Conservation (phyloP, 2,329 filamentous ascomycete genomes). For the Pseudopithomyces chartarum region DNA sequence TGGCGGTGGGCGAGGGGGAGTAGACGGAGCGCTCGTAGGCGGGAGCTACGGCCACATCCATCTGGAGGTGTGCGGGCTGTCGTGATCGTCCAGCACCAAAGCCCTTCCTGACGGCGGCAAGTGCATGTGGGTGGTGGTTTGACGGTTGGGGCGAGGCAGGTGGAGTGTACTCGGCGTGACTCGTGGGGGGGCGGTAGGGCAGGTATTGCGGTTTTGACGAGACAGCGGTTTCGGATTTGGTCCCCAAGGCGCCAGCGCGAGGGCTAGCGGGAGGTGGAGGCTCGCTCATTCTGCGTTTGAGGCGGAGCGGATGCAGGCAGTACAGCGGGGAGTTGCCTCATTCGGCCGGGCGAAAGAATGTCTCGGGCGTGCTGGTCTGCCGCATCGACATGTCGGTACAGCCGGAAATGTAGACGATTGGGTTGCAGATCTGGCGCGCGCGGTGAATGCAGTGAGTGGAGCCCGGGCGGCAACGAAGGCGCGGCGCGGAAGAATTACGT, state of each 20-base stretch:
- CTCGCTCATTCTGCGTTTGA: constrained; percentile 35
- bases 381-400: constrained; percentile 33
- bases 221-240: constrained; percentile 16
- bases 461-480: constrained; percentile 1
- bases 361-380: constrained; percentile 22
- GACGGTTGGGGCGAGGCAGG: constrained; percentile 36
- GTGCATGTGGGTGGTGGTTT: constrained; percentile 22
- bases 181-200: constrained; percentile 25
- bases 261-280: constrained; percentile 24
- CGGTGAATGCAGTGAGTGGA: background rate
- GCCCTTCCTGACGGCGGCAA: constrained; percentile 22
- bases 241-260: constrained; percentile 11
- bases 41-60: constrained; percentile 28
- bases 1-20: constrained; percentile 36
- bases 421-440: background rate
- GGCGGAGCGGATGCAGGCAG: constrained; percentile 10
- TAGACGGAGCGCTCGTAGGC: constrained; percentile 34
- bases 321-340: constrained; percentile 25
- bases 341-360: constrained; percentile 30
- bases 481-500: background rate
- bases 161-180: constrained; percentile 36
- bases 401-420: background rate
- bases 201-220: constrained; percentile 25
- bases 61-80: constrained; percentile 36
- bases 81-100: constrained; percentile 28